Evolutionary conservation across 257 asterid genomes (phyloP).

Genomic region (Knoxia roxburghii): DNA sequence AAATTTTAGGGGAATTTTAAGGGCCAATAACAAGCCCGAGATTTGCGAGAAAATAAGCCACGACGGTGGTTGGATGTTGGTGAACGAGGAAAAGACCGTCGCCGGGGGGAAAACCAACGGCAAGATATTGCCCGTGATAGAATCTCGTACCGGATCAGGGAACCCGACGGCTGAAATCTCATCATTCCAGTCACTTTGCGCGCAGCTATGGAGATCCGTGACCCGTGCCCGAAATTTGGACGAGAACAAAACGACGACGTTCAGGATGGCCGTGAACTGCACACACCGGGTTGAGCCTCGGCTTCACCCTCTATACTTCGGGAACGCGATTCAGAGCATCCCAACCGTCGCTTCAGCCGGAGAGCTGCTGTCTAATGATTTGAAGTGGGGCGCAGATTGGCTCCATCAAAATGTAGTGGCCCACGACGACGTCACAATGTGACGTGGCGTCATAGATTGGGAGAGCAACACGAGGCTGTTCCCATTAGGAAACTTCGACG

Average conservation of each 20-base stretch:
- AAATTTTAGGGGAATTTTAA: no score
- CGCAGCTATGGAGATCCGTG: conserved; percentile 83
- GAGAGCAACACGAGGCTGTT: conserved; percentile 69
- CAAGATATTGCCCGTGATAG: conserved; percentile 25
- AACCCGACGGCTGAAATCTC: conserved; percentile 57
- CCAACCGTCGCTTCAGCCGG: conserved; percentile 54
- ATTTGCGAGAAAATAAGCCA: conserved; percentile 32
- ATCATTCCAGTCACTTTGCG: conserved; percentile 77
- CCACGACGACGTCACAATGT: conserved; percentile 57
- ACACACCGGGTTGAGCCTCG: conserved; percentile 71
- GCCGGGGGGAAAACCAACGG: conserved; percentile 44
- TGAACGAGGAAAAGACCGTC: conserved; percentile 20
- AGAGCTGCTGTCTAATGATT: conserved; percentile 49
- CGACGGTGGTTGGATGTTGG: conserved; percentile 33
- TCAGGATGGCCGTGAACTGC: conserved; percentile 92
- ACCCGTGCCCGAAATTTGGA: conserved; percentile 66
- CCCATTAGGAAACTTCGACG: conserved; percentile 83
- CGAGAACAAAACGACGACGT: conserved; percentile 58
- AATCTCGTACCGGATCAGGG: not conserved
- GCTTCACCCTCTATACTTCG: conserved; percentile 67
- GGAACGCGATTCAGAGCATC: conserved; percentile 85
- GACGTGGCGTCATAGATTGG: conserved; percentile 72
- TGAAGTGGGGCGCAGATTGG: conserved; percentile 55
- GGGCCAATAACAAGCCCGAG: conserved; percentile 51
- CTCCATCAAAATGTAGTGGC: conserved; percentile 70